Percentiles rank a stretch among this genome's conserved stretches.
Evolutionary conservation across 345 rosid genomes (phyloP).

Genomic region (Brassica rapa): DNA sequence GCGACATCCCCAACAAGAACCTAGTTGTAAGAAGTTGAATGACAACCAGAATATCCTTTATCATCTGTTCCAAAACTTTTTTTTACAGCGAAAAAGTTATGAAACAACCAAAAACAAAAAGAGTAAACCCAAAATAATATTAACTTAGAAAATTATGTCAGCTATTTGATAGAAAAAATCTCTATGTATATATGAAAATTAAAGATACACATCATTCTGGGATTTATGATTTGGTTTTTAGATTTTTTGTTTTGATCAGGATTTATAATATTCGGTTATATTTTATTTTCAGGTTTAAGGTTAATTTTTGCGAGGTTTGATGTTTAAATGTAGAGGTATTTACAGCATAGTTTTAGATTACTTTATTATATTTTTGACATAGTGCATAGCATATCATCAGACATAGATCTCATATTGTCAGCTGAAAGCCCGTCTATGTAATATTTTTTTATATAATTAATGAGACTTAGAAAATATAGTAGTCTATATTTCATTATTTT

Average conservation of each 20-base stretch:
- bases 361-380: neutral
- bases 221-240: neutral
- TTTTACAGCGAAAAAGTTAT: neutral
- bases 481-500: no score
- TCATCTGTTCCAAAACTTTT: neutral
- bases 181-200: neutral
- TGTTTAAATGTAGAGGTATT: neutral
- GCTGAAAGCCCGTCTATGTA: no score
- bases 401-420: no score
- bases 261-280: neutral
- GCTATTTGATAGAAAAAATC: neutral
- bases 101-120: no score
- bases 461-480: no score
- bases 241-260: neutral
- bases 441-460: no score
- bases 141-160: neutral
- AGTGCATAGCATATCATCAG: no score
- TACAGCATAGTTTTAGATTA: neutral
- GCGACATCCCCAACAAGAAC: neutral
- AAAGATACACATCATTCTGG: neutral
- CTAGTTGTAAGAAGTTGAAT: neutral
- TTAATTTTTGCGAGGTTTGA: neutral
- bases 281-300: neutral
- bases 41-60: neutral
- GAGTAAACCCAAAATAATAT: no score